Conservation (phyloP, 768 basidiomycete species). For the Tubosaeta brunneosetosa region DNA sequence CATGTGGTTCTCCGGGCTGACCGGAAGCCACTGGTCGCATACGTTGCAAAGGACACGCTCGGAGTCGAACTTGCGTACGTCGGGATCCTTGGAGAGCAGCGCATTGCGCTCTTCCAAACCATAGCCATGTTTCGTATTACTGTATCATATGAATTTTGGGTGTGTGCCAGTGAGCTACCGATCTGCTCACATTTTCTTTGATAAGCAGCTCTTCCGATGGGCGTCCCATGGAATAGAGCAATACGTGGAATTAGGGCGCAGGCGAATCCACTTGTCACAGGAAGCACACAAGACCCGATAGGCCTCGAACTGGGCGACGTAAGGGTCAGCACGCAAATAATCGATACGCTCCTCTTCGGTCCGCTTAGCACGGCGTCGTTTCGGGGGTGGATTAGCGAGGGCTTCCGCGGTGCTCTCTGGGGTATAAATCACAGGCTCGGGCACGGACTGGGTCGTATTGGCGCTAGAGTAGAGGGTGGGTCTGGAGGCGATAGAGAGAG, state of each 20-base stretch:
- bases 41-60: slow-evolving; percentile 66
- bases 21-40: slow-evolving; percentile 64
- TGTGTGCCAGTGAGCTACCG: slow-evolving; percentile 1
- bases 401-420: slow-evolving; percentile 40
- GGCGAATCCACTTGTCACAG: slow-evolving; percentile 82
- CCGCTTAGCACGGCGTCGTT: slow-evolving; percentile 69
- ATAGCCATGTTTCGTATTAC: slow-evolving; percentile 47
- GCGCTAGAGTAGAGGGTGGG: slow-evolving; percentile 17
- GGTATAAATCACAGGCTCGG: slow-evolving; percentile 39
- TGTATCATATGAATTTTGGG: slow-evolving; percentile 9
- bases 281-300: slow-evolving; percentile 75
- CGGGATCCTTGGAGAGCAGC: slow-evolving; percentile 58
- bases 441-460: slow-evolving; percentile 29
- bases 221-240: slow-evolving; percentile 89
- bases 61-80: slow-evolving; percentile 70
- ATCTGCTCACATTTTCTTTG: slow-evolving; percentile 62
- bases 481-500: slow-evolving; percentile 5
- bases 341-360: slow-evolving; percentile 75
- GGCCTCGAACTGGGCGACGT: slow-evolving; percentile 76
- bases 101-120: slow-evolving; percentile 59
- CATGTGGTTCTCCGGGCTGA: slow-evolving; percentile 56
- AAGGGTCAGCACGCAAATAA: slow-evolving; percentile 63
- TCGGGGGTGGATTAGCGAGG: slow-evolving; percentile 47
- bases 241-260: slow-evolving; percentile 83
- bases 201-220: slow-evolving; percentile 75